Base-by-base conservation (phyloP, 2,329 filamentous ascomycete genomes). In the Elsinoe perseae region DNA sequence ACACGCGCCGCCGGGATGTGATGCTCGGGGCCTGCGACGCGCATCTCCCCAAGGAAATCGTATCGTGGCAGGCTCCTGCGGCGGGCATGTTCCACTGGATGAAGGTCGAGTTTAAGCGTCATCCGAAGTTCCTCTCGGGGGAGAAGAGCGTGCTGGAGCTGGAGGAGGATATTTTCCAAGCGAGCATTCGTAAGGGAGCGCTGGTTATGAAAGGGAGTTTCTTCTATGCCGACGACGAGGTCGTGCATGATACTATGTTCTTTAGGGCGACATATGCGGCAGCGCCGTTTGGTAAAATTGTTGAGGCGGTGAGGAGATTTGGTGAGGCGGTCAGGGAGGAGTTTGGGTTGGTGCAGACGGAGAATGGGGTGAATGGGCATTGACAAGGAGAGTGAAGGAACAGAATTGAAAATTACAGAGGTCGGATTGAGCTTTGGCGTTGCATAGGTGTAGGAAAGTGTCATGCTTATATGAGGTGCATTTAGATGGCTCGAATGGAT, bases 1-100 rank as follows among this genome's bases (percentile, higher is more conserved):
- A 98, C 68, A 93, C 91, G 1, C 75, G 77, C 62, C 82, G 92
- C 59, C 77, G 93, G 56, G 80, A 97, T 66, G 79, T 82, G 23
- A 81, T 98, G 57, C 75, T 95, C 4, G 77, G 79, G 6, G 89
- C 91, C 0, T 96, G 90, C 67, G 88, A 93, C 70, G 80, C 82
- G 61, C 81, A 86, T 63, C 73, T 96, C 18, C 90, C 91, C 0
- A 73, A 69, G 21, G 84, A 87, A 20, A 76, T 96, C 30, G 86
- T 89, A 16, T 83, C 77, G 69, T 97, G 91, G 90, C 80, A 76
- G 23, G 80, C 87, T 0, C 91, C 92, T 0, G 80, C 79, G 57
- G 89, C 91, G 1, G 92, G 92, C 68, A 98, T 98, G 93, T 98
- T 98, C 80, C 78, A 88, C 67, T 93, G 89, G 89, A 73, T 93